Evolutionary conservation across 345 rosid species (phyloP), one percentile per base, ranked within the genome.

Genomic region (Luvunga scandens): DNA sequence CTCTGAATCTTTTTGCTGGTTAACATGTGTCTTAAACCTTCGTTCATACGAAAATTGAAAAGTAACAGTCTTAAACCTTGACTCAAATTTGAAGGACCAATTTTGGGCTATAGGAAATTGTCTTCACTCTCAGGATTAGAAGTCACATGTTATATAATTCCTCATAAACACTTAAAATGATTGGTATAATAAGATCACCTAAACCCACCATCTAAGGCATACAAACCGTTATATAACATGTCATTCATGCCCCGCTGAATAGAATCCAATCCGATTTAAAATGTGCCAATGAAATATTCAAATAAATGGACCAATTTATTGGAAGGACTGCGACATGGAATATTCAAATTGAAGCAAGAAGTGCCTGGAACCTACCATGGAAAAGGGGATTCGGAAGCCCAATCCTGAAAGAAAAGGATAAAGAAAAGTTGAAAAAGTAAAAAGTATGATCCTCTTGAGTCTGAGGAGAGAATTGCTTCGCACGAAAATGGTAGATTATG

Each of bases 361-460:
- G 8, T 31, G 55, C 59, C 31, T 60, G 18, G 45, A 71, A 38
- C 70, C 25, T 70, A 57, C 64, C 79, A 77, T 73, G 63, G 75
- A 75, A 50, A 22, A 71, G 59, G 66, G 77, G 69, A 78, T 75
- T 84, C 69, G 57, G 80, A 78, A 72, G 71, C 57, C 81, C 66
- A 59, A 45, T 12, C 73, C 48, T 27, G 57, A 76, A 80, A 81
- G 84, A 59, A 85, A 85, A 73, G 86, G 72, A 85, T 77, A 80
- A 66, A 56, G 7, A n/a, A 65, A 33, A 66, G 75, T 30, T 31
- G 36, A 38, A 60, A 57, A n/a, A 13, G 42, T 60, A 68, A 25
- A 77, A 74, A 81, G 78, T 50, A 28, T 30, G 57, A 48, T 71
- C 36, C 27, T 56, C 38, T n/a, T 1, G 3, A 28, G 34, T 16